These are phyloP conservation scores for Tremellales sp. DNA, from an alignment of 1,284 basidiomycete genomes.

Conservation along the genomic window DNA sequence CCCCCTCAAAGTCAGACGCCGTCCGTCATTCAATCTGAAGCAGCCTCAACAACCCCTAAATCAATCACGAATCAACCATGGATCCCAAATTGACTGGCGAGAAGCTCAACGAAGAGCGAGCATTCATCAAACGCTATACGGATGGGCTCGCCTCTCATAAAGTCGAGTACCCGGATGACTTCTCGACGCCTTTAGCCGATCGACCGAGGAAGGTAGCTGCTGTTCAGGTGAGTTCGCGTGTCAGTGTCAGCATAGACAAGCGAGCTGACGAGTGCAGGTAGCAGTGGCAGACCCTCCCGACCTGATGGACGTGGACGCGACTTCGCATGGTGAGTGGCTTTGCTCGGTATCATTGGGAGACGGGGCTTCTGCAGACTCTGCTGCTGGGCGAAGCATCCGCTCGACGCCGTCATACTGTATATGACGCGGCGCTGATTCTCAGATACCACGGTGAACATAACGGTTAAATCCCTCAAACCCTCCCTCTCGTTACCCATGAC, in stretches of 20 bases:
- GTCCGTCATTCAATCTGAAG: no score
- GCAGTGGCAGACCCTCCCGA: conserved; percentile 33
- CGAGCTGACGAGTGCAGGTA: conserved; percentile 27
- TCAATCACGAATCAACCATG: no score
- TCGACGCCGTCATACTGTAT: neutral
- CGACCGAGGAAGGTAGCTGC: conserved; percentile 69
- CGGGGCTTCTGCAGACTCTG: neutral
- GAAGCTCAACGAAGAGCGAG: conserved; percentile 57
- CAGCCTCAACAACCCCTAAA: no score
- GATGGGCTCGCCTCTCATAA: conserved; percentile 66
- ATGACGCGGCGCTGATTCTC: neutral
- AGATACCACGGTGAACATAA: conserved; percentile 57
- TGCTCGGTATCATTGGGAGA: neutral
- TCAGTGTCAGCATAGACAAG: conserved; percentile 52
- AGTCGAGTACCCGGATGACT: conserved; percentile 67
- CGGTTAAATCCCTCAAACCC: conserved; percentile 85
- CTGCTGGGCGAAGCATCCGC: conserved; percentile 3
- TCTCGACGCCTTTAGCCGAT: conserved; percentile 66
- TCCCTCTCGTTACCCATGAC: conserved; percentile 66
- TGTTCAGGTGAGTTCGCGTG: conserved; percentile 55
- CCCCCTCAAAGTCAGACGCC: no score
- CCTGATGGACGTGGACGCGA: conserved; percentile 28
- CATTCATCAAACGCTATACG: conserved; percentile 68
- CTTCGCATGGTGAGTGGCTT: conserved; percentile 22
- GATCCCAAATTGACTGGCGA: conserved; percentile 50